Evolutionary conservation across 495 filamentous ascomycete species (phyloP), one percentile per base, ranked within the genome.

Genomic region (Lasiosphaeris hirsuta): DNA sequence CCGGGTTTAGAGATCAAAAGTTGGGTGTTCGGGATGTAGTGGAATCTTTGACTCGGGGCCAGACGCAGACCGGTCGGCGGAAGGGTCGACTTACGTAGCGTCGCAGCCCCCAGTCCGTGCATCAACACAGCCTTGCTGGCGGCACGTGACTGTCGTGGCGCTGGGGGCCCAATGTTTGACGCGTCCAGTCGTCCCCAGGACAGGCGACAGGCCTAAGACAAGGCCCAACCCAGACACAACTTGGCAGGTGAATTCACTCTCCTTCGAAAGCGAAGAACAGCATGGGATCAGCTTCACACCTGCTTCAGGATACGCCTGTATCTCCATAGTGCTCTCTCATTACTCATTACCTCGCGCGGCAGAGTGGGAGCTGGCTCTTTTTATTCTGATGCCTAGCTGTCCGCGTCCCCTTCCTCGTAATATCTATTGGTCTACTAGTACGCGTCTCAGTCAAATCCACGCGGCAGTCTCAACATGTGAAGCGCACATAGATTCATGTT

Each of bases 91-190:
- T 55, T 54, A 58, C 60, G 54, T 58, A 58, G 60, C 50, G 50
- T 45, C 51, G 57, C 59, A 61, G 49, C 39, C 50, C 41, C 33
- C 38, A 39, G 60, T 41, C 60, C 44, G 60, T 58, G 60, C 60
- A 37, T 45, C 46, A 39, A 35, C 10, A 9, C 23, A 56, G 58
- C 51, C 52, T 60, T 60, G 39, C 9, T 6, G 6, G 10, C 33
- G 33, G 11, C 58, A 60, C 58, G 58, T 60, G 58, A 60, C 35
- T 42, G 13, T 19, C 10, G 10, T 33, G 15, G 13, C 23, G 14
- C 42, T 23, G 36, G 35, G 14, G 37, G 17, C 33, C 23, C 23
- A 48, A 48, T 9, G 3, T 23, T 15, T 48, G 30, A 18, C 33
- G 46, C 11, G 4, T 49, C 13, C 46, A 30, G 43, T 5, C 13